These are phyloP conservation scores for Arabidopsis hybrid DNA, from an alignment of 441 rosid species.

Conservation along the genomic window DNA sequence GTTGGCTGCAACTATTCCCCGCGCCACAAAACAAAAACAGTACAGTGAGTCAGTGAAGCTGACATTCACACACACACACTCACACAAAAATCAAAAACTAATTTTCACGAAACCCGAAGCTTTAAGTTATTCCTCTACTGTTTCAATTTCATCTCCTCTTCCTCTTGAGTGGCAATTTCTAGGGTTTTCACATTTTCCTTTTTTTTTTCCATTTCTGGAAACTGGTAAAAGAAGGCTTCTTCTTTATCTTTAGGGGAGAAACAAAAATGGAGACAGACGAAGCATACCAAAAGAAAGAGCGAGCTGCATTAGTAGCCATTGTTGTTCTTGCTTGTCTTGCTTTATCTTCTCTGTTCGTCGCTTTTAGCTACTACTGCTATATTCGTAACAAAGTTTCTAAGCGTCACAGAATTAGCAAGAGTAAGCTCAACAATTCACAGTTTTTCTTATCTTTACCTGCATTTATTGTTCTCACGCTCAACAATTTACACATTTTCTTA, in stretches of 20 bases:
- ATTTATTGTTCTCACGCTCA: too few relatives aligned
- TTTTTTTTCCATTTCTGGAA: conserved; percentile 13
- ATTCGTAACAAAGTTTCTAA: conserved; percentile 80
- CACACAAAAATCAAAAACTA: conserved; percentile 19
- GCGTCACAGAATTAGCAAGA: conserved; percentile 52
- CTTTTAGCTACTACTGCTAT: conserved; percentile 95
- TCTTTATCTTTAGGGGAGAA: neutral
- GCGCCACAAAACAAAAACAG: conserved; percentile 53
- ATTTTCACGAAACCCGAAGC: conserved; percentile 39
- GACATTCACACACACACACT: conserved; percentile 28
- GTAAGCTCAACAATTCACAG: conserved; percentile 43
- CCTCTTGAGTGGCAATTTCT: conserved; percentile 30
- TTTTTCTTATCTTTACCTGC: conserved; percentile 5
- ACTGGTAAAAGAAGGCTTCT: neutral
- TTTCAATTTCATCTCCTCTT: conserved; percentile 22
- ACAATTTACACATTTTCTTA: too few relatives aligned
- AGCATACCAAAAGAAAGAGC: conserved; percentile 64
- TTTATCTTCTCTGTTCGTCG: conserved; percentile 72
- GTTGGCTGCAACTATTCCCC: conserved; percentile 40
- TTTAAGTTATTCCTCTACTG: conserved; percentile 22
- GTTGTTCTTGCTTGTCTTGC: conserved; percentile 81
- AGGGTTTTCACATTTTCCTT: conserved; percentile 43
- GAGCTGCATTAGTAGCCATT: conserved; percentile 65
- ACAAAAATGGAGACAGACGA: conserved; percentile 48
- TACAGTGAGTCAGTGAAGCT: conserved; percentile 41